A percentile compares a stretch with the other conserved stretches of the same genome.
Evolutionary conservation across 2,329 filamentous ascomycete species (phyloP).

Genomic region (Pseudocercospora macadamiae): DNA sequence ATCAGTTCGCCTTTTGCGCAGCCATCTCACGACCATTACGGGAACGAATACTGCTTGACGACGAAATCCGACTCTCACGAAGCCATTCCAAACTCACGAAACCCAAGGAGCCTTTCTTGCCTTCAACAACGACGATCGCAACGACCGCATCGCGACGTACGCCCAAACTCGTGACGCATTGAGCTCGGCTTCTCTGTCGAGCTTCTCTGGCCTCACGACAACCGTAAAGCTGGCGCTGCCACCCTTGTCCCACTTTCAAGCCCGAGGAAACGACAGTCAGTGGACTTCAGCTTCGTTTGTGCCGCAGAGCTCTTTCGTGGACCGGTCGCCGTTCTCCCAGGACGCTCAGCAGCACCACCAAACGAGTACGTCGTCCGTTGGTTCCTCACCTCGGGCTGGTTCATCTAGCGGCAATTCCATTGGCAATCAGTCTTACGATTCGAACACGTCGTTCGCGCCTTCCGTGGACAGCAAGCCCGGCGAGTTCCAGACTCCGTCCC

Average conservation of each 20-base stretch:
- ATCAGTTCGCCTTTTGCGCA: slow-evolving; percentile 15
- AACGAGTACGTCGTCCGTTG: slow-evolving; percentile 67
- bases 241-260: slow-evolving; percentile 79
- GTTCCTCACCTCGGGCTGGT: slow-evolving; percentile 74
- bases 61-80: slow-evolving; percentile 11
- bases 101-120: too few relatives aligned
- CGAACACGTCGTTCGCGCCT: slow-evolving; percentile 60
- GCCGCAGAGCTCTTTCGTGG: slow-evolving; percentile 69
- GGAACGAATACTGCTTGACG: slow-evolving; percentile 15
- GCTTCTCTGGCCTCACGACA: slow-evolving; percentile 18
- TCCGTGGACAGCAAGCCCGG: slow-evolving; percentile 49
- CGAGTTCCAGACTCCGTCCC: slow-evolving; percentile 74
- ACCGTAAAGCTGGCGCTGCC: slow-evolving; percentile 95
- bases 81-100: too few relatives aligned
- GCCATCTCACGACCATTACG: slow-evolving; percentile 22
- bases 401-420: slow-evolving; percentile 67
- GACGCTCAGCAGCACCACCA: slow-evolving; percentile 57
- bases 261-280: slow-evolving; percentile 73
- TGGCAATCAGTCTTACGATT: slow-evolving; percentile 48
- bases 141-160: not conserved
- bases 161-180: slow-evolving; percentile 4
- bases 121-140: not conserved
- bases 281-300: slow-evolving; percentile 70
- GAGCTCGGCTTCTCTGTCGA: slow-evolving; percentile 26
- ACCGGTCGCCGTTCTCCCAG: slow-evolving; percentile 62